Percentiles rank a stretch among this genome's conserved stretches.
Conservation (phyloP, 306 rosid species). For the Vachellia pachyceras region DNA sequence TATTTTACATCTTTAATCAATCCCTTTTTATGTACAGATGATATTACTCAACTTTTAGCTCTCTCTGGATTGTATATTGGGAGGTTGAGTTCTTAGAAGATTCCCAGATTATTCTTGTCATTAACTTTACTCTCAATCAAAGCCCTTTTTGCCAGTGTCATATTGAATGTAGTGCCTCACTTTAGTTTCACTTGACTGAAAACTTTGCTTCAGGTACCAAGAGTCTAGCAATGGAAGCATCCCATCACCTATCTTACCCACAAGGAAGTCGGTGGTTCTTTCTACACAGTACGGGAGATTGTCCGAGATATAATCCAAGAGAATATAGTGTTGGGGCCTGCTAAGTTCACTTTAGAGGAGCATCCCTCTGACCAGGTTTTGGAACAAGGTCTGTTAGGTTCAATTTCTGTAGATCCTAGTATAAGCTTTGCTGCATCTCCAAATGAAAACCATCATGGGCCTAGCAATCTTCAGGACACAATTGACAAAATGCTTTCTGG, state of each 20-base stretch:
- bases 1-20: not conserved
- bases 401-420: constrained; percentile 65
- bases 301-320: constrained; percentile 96
- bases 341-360: constrained; percentile 61
- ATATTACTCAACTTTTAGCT: constrained; percentile 18
- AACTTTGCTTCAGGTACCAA: constrained; percentile 71
- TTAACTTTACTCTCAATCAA: not conserved
- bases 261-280: constrained; percentile 98
- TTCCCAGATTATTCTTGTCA: constrained; percentile 6
- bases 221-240: constrained; percentile 77
- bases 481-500: constrained; percentile 43
- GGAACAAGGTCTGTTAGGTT: constrained; percentile 69
- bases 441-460: constrained; percentile 45
- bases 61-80: not conserved
- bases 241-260: constrained; percentile 90
- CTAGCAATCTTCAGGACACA: constrained; percentile 37
- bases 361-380: constrained; percentile 44
- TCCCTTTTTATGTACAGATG: not conserved
- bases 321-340: constrained; percentile 94
- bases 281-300: constrained; percentile 97
- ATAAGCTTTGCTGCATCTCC: constrained; percentile 42
- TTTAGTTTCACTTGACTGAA: constrained; percentile 27
- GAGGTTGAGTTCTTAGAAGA: constrained; percentile 10
- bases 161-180: constrained; percentile 37
- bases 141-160: constrained; percentile 13